Base-by-base conservation (phyloP, 768 basidiomycete species). In the Tremella yokohamensis region DNA sequence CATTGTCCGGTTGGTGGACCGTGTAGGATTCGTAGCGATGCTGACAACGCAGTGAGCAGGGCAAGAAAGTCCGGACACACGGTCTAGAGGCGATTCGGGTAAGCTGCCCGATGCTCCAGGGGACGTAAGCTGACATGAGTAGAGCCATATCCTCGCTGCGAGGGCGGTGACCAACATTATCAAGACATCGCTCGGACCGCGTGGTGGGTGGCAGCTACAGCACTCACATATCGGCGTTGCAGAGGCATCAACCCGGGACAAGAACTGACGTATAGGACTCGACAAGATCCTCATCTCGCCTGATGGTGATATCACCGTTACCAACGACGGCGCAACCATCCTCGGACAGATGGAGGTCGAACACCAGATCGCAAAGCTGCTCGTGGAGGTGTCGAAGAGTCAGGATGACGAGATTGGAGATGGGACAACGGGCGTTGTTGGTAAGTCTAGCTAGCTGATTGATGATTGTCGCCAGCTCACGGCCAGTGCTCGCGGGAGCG, bases 371-470 rank as follows among this genome's bases (percentile, higher is more conserved):
- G 96, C 96, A 59, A 99, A 96, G 79, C 83, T 99, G 45, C 83
- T 99, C 34, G 96, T 99, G 11, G 73, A 76, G 60, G 82, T 98
- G 40, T 93, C 90, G 16, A 94, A 93, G 81, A 91, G 89, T 75
- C 96, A 99, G 80, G 96, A 99, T 76, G 96, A 99, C 77, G 96
- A 99, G 80, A 94, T 99, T 75, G 96, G 96, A 22, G 96, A 99
- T 79, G 96, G 96, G 59, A 98, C 96, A 6, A 98, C 96, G 25
- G 96, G 96, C 76, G 96, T 99, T 59, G 96, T 98, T 63, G 93
- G 93, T 94, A 74, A 72, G 90, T 83, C 13, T n/a, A 19, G 26
- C 39, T 16, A 16, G 20, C n/a, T 9, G 9, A 18, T 29, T 49
- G 20, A 40, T 19, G 6, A 39, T n/a, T 51, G 54, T 18, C 16